Base-by-base conservation (phyloP, 2,329 filamentous ascomycete species). In the Penicillium sp. region DNA sequence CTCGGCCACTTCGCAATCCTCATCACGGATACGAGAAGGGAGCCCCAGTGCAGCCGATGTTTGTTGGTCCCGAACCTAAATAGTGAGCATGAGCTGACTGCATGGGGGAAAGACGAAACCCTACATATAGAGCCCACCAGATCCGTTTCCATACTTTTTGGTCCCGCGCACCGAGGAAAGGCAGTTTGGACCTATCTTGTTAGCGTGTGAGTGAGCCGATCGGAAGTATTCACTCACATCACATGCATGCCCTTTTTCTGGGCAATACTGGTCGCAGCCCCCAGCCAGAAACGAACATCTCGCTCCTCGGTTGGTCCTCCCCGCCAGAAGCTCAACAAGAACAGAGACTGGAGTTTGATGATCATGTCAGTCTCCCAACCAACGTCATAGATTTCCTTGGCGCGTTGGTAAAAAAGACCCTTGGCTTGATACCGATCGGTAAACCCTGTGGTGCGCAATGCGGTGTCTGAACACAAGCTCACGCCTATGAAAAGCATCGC, bases 321-420 rank as follows among this genome's bases (percentile, higher is more conserved):
- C 19, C 82, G 72, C 82, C 82, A 84, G 58, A 83, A 84, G 61
- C 82, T 84, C 71, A 84, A 75, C 29, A 84, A 66, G 60, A 84
- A 84, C 1, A 84, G 62, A 0, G 79, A 75, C 63, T 83, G 81
- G 0, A 84, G 74, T 5, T 82, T 75, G 0, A 74, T 77, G 0
- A 82, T 72, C 43, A 80, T 80, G 41, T 83, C 78, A 16, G 76
- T 77, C 62, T 85, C 82, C 66, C 76, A 81, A 26, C 82, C 82
- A 0, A 80, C 79, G 58, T 84, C 80, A 48, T 82, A 84, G 0
- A 84, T 75, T 14, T 79, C 74, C 56, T 81, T 79, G 0, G 81
- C 80, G 1, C 79, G 69, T 3, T 77, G 79, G 56, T 84, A 84
- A 8, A 84, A 77, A 1, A 77, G 60, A 10, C 75, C 78, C 61